Evolutionary conservation across 2,329 filamentous ascomycete genomes (phyloP).

Genomic region (Apiospora marii): DNA sequence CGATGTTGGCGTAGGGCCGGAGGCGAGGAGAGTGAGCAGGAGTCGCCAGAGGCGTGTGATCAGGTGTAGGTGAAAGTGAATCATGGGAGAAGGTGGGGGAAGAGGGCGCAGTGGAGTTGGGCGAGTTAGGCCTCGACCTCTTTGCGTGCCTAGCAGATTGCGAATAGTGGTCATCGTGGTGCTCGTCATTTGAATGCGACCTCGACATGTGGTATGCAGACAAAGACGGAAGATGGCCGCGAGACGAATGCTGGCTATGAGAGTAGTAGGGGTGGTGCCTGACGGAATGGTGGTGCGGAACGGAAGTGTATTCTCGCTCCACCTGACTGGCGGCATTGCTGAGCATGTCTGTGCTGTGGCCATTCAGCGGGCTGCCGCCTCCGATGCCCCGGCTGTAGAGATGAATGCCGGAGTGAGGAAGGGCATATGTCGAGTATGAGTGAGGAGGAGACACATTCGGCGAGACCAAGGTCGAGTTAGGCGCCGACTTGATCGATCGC

Average conservation of each 20-base stretch:
- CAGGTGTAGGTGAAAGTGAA: slow-evolving; percentile 92
- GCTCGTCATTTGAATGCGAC: slow-evolving; percentile 83
- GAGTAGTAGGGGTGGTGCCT: slow-evolving; percentile 64
- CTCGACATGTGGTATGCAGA: slow-evolving; percentile 95
- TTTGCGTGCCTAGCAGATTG: slow-evolving; percentile 77
- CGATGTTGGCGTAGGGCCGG: slow-evolving; percentile 74
- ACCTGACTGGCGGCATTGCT: slow-evolving; percentile 68
- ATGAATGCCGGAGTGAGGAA: slow-evolving; percentile 54
- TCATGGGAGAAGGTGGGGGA: slow-evolving; percentile 97
- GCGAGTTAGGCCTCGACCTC: slow-evolving; percentile 89
- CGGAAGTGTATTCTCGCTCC: slow-evolving; percentile 62
- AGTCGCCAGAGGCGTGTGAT: slow-evolving; percentile 97
- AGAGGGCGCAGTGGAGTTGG: slow-evolving; percentile 93
- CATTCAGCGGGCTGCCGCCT: slow-evolving; percentile 49
- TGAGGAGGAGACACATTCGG: slow-evolving; percentile 96
- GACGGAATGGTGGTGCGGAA: slow-evolving; percentile 50
- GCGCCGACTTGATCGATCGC: slow-evolving; percentile 86
- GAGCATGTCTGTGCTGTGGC: slow-evolving; percentile 60
- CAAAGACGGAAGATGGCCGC: slow-evolving; percentile 75
- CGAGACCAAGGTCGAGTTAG: slow-evolving; percentile 85
- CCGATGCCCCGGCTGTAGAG: slow-evolving; percentile 55
- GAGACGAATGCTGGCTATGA: slow-evolving; percentile 56
- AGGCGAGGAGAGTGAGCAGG: slow-evolving; percentile 94
- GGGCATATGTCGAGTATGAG: slow-evolving; percentile 77
- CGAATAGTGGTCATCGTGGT: slow-evolving; percentile 77